Percentiles rank a stretch among this genome's conserved stretches.
Conservation (phyloP, 345 rosid species). For the Erucastrum elatum region DNA sequence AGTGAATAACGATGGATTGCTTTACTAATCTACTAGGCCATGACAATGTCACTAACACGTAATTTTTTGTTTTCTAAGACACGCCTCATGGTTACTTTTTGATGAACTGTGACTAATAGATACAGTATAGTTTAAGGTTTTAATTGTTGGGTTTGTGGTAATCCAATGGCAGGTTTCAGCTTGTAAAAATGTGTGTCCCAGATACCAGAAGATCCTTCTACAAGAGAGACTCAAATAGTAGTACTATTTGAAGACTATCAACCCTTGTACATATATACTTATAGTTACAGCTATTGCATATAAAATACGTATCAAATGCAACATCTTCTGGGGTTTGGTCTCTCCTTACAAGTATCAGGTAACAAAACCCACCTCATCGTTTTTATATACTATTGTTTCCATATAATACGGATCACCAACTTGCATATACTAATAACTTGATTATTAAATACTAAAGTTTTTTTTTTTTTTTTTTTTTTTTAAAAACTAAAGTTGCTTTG, state of each 20-base stretch:
- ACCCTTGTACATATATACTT: slow-evolving; percentile 34
- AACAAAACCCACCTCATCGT: slow-evolving; percentile 22
- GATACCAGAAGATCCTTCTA: slow-evolving; percentile 65
- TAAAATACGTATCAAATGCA: slow-evolving; percentile 21
- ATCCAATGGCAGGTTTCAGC: slow-evolving; percentile 70
- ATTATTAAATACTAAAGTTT: slow-evolving; percentile 16
- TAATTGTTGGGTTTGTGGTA: neutral
- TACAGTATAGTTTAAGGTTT: neutral
- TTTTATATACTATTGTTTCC: neutral
- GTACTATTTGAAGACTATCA: neutral
- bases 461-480: neutral
- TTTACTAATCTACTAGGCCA: slow-evolving; percentile 21
- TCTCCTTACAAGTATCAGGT: slow-evolving; percentile 30
- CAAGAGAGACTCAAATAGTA: slow-evolving; percentile 58
- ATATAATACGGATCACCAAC: slow-evolving; percentile 15
- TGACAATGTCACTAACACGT: slow-evolving; percentile 29
- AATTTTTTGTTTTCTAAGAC: neutral
- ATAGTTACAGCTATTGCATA: slow-evolving; percentile 16
- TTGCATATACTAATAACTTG: slow-evolving; percentile 22
- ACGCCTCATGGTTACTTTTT: slow-evolving; percentile 13
- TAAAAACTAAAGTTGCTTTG: slow-evolving; percentile 23
- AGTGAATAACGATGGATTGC: slow-evolving; percentile 8
- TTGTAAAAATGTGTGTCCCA: slow-evolving; percentile 72
- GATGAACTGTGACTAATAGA: neutral
- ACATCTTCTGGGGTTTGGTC: slow-evolving; percentile 11